Base-by-base conservation (phyloP, 2,329 filamentous ascomycete species). In the Botrytis fabae region DNA sequence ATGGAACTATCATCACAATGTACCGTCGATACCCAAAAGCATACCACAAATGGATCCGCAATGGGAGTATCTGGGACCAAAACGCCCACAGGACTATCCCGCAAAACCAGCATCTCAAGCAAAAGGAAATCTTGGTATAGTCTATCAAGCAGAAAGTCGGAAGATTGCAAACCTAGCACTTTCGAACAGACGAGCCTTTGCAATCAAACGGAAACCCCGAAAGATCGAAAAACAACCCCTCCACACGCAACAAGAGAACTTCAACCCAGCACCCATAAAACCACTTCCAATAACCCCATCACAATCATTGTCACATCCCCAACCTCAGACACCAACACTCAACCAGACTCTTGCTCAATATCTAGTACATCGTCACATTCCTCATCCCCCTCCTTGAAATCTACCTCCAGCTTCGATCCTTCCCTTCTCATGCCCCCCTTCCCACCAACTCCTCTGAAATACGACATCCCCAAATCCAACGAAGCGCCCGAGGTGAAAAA, bases 281-380 rank as follows among this genome's bases (percentile, higher is more conserved):
- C 72, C 16, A 69, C 74, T 32, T 46, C 66, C 12, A 72, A 57
- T 18, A 70, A 63, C 4, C 72, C 77, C 14, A 73, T 79, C 32
- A 76, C 71, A 32, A 79, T 79, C 44, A 75, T 78, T n/a, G 71
- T 79, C 59, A 79, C 78, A 25, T 75, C 76, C 38, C 77, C 78
- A 18, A 79, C 77, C 20, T 73, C 76, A 60, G 76, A 77, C 20
- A 72, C 74, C 16, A 71, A 74, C 32, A 63, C 40, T n/a, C 48
- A 65, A 35, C 25, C 40, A 72, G 66, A 54, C 38, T 60, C 32
- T 69, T 51, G 28, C 28, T 35, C 54, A 62, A 66, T 18, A 48
- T 66, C 44, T 59, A 70, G 18, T 62, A 59, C 51, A 57, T 68
- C 48, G 18, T 68, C 40, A 38, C 40, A 57, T 57, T 8, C n/a